phyloP scores from a whole-genome alignment of 176 grass and related monocot species.

The Eremochloa ophiuroides region DNA sequence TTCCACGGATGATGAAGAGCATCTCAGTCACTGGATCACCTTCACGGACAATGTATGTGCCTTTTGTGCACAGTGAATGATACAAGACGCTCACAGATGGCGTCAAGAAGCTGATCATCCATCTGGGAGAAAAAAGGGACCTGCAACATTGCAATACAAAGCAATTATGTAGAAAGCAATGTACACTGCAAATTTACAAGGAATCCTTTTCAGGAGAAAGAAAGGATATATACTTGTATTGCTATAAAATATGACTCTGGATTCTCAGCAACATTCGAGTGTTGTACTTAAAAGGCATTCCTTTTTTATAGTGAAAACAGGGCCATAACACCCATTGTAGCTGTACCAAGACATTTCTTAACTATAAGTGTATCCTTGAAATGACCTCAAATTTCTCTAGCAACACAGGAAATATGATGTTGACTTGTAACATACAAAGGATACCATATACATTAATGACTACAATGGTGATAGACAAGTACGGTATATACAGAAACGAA shows the following conservation, averaged over 20 bases:
- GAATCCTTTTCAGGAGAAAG: too few species aligned
- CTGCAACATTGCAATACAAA: conserved; percentile 29
- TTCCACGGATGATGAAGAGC: conserved; percentile 98
- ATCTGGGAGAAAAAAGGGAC: conserved; percentile 96
- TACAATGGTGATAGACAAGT: neutral
- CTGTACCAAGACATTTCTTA: neutral
- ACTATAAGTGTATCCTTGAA: neutral
- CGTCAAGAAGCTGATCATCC: conserved; percentile 86
- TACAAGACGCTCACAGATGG: conserved; percentile 91
- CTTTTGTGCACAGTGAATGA: conserved; percentile 82
- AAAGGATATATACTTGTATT: neutral
- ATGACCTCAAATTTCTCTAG: neutral
- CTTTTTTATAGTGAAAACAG: neutral
- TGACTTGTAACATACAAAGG: neutral
- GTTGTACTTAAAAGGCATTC: neutral
- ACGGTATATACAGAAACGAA: neutral
- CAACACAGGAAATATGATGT: neutral
- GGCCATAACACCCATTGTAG: neutral
- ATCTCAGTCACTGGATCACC: conserved; percentile 95
- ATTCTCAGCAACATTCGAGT: neutral
- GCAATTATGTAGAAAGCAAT: neutral
- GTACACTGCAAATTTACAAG: neutral
- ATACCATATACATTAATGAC: neutral
- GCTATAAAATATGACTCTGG: neutral
- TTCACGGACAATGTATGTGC: conserved; percentile 89